phyloP scores from a whole-genome alignment of 2,329 filamentous ascomycete genomes.

The Xylariaceae sp. region DNA sequence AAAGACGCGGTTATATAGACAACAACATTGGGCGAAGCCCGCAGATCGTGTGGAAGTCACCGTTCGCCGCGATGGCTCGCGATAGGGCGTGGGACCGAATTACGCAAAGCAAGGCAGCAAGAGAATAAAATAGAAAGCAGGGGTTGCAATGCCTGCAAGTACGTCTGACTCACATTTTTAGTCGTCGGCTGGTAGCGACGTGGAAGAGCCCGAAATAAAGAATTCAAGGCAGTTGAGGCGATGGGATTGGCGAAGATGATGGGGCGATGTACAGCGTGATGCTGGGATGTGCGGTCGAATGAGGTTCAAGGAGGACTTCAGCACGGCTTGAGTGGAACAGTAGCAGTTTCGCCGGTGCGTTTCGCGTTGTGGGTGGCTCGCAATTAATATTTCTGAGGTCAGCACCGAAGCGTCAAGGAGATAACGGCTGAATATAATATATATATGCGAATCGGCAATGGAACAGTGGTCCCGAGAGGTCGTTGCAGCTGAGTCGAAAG shows the following conservation, averaged over 20 bases:
- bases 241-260: conserved; percentile 24
- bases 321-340: not conserved
- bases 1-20: conserved; percentile 11
- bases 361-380: conserved; percentile 18
- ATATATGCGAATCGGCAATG: conserved; percentile 18
- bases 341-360: conserved; percentile 11
- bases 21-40: not conserved
- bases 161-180: conserved; percentile 31
- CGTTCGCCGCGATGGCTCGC: conserved; percentile 7
- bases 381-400: conserved; percentile 30
- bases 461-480: conserved; percentile 11
- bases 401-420: conserved; percentile 27
- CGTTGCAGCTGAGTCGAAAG: conserved; percentile 17
- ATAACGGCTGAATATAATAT: conserved; percentile 23
- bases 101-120: conserved; percentile 6
- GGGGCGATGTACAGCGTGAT: conserved; percentile 24
- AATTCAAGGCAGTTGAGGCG: conserved; percentile 10
- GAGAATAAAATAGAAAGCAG: conserved; percentile 10
- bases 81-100: conserved; percentile 9
- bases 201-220: conserved; percentile 19
- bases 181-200: conserved; percentile 24
- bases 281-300: conserved; percentile 26
- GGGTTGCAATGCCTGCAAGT: conserved; percentile 14
- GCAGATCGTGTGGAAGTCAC: conserved; percentile 9
- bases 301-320: not conserved